These are phyloP conservation scores for Neonectria sp. DNA, from an alignment of 2,329 filamentous ascomycete species.

Conservation along the genomic window DNA sequence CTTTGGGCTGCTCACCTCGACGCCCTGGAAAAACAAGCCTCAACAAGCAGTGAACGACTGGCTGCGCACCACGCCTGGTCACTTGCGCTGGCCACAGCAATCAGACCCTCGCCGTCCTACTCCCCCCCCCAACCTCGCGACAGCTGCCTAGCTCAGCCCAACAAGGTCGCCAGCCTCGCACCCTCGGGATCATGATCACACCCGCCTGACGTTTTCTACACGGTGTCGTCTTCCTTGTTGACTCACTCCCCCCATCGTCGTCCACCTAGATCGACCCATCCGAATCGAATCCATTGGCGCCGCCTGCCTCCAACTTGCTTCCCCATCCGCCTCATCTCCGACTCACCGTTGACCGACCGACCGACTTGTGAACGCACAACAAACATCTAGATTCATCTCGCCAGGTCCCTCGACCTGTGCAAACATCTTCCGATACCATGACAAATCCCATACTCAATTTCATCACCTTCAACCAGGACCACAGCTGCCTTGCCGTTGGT, in stretches of 20 bases:
- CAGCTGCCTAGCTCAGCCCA: slow-evolving; percentile 36
- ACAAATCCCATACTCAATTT: slow-evolving; percentile 88
- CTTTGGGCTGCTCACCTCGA: background rate
- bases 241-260: background rate
- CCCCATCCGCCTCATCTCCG: background rate
- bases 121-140: slow-evolving; percentile 46
- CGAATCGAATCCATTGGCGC: slow-evolving; percentile 13
- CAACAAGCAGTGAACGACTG: background rate
- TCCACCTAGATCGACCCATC: background rate
- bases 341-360: slow-evolving; percentile 3
- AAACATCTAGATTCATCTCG: background rate
- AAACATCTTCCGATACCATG: slow-evolving; percentile 62
- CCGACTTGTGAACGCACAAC: background rate
- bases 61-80: slow-evolving; percentile 5
- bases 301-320: background rate
- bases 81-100: slow-evolving; percentile 24
- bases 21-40: background rate
- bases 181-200: slow-evolving; percentile 30
- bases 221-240: slow-evolving; percentile 13
- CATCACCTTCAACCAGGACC: slow-evolving; percentile 99
- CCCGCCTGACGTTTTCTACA: slow-evolving; percentile 28
- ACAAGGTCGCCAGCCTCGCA: slow-evolving; percentile 26
- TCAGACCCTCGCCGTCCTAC: slow-evolving; percentile 25
- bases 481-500: slow-evolving; percentile 97
- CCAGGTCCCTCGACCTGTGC: slow-evolving; percentile 1